Base-by-base conservation (phyloP, 805 yeast genomes). In the Martiniozyma abietophila region DNA sequence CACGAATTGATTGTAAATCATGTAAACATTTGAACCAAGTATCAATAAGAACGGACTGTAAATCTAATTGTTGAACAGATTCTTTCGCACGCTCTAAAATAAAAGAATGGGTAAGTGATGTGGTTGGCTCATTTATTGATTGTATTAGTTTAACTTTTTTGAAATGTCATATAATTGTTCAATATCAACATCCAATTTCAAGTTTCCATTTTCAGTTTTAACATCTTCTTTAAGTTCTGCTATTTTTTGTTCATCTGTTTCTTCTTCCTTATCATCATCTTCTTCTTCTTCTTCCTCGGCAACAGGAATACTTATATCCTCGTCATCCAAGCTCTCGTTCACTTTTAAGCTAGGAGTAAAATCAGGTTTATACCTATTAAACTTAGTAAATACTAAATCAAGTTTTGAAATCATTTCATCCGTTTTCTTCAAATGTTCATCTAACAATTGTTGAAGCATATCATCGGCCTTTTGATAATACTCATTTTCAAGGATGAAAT, bases 401-500 rank as follows among this genome's bases (percentile, higher is more conserved):
- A 57, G 43, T 24, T 51, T 57, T 4, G 23, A 9, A 4, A 52
- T 48, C 12, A 45, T 40, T 14, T 46, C 48, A 10, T 57, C 49
- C 9, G 64, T 67, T 29, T 61, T 62, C 6, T 45, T 58, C 2
- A 62, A 52, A 1, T 65, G 54, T 14, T 62, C 70, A n/a, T 54
- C 57, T 15, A 80, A 50, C 1, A 79, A 53, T 21, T 63, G 66
- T 31, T 64, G 59, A 37, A 92, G 65, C n/a, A 79, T 40, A 3
- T 46, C 46, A 40, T 81, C 88, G 0, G 94, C 94, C 31, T 59
- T 58, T 0, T 56, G 61, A 49, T 82, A 83, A 47, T 59, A 73
- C 14, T 59, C 46, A 26, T 61, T 60, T 48, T 82, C 94, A 18
- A 58, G 34, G 5, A 53, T 51, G 38, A 67, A 66, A 47, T 69